phyloP scores from a whole-genome alignment of 345 rosid species.

The Eucalyptus guilfoylei region DNA sequence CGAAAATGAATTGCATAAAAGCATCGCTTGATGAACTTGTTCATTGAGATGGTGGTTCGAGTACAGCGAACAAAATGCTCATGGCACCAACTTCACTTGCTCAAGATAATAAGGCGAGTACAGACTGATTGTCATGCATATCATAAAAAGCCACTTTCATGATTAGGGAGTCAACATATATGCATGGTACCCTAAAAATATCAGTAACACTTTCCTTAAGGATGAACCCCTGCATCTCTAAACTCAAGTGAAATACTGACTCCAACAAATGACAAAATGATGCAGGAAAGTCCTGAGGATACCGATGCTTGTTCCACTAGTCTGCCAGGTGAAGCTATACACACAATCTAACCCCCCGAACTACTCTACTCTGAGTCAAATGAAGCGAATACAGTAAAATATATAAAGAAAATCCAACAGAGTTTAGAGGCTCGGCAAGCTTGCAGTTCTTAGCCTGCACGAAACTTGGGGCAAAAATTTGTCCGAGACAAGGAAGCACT shows the following conservation, averaged over 20 bases:
- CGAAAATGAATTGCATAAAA: not conserved
- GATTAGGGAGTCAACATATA: not conserved
- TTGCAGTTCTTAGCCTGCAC: not conserved
- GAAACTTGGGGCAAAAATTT: not conserved
- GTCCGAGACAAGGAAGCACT: not conserved
- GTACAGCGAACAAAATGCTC: not conserved
- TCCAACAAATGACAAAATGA: not conserved
- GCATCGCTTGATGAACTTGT: not conserved
- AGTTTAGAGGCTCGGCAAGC: not conserved
- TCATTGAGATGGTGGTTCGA: not conserved
- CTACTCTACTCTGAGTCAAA: not conserved
- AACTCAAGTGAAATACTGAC: not conserved
- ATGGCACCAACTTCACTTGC: not conserved
- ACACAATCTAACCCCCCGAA: not conserved
- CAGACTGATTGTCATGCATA: not conserved
- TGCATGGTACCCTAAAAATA: not conserved
- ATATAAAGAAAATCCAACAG: not conserved
- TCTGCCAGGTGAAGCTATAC: not conserved
- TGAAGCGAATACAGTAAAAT: not conserved
- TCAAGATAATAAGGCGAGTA: not conserved
- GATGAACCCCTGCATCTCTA: not conserved
- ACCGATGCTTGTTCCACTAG: not conserved
- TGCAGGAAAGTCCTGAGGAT: not conserved
- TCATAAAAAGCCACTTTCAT: not conserved
- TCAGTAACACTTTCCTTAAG: not conserved